These are phyloP conservation scores for Colletotrichum sp. DNA, from an alignment of 2,329 filamentous ascomycete species.

Conservation along the genomic window DNA sequence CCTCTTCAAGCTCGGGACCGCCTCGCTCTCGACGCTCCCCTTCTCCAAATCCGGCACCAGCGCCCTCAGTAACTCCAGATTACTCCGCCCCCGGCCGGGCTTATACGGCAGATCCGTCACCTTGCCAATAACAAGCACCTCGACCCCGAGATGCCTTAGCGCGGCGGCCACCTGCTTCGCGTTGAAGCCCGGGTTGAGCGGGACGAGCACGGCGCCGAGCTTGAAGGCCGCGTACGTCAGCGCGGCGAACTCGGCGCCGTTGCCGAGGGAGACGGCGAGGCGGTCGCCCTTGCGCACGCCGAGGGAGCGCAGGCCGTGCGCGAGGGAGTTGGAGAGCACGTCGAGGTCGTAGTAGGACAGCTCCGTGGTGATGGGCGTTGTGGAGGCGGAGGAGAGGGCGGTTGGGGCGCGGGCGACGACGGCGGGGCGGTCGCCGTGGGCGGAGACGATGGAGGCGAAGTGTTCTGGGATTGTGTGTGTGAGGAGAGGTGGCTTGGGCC, in stretches of 20 bases:
- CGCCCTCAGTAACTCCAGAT: constrained; percentile 50
- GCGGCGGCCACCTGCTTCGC: constrained; percentile 78
- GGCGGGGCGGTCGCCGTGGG: constrained; percentile 68
- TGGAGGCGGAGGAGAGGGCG: constrained; percentile 20
- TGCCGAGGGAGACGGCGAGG: constrained; percentile 86
- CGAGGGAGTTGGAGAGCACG: constrained; percentile 75
- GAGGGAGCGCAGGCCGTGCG: constrained; percentile 69
- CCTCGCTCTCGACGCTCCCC: constrained; percentile 39
- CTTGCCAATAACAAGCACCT: constrained; percentile 81
- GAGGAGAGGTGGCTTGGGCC: constrained; percentile 62
- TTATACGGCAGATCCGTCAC: constrained; percentile 83
- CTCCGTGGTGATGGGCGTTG: constrained; percentile 58
- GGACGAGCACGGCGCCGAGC: constrained; percentile 92
- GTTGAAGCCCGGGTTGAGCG: constrained; percentile 91
- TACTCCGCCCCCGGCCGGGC: constrained; percentile 58
- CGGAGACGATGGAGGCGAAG: constrained; percentile 68
- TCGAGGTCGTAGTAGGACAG: constrained; percentile 82
- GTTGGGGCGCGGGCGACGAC: constrained; percentile 56
- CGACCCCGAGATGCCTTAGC: constrained; percentile 74
- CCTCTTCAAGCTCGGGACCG: constrained; percentile 71
- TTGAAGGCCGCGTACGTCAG: constrained; percentile 93
- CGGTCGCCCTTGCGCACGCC: constrained; percentile 84
- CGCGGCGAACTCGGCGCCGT: constrained; percentile 81
- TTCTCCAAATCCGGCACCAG: constrained; percentile 48
- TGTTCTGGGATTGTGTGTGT: constrained; percentile 74